These are phyloP conservation scores for Fraxinus greggii DNA, from an alignment of 305 asterid genomes.

Conservation along the genomic window DNA sequence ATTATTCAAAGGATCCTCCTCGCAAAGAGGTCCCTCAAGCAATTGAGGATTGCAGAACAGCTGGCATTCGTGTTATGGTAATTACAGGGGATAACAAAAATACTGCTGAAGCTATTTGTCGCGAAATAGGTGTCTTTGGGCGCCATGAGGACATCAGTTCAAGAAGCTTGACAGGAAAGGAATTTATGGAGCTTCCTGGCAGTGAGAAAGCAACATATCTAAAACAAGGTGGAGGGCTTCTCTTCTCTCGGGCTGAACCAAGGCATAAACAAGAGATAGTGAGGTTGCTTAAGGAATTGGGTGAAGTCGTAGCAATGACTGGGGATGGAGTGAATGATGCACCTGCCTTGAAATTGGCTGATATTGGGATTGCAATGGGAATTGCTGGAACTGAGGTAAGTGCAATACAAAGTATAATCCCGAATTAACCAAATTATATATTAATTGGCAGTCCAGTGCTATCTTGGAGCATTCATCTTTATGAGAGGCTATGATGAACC, in stretches of 20 bases:
- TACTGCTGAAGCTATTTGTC: slow-evolving; percentile 93
- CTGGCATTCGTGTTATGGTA: slow-evolving; percentile 91
- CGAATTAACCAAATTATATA: neutral
- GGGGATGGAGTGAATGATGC: slow-evolving; percentile 98
- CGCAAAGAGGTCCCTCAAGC: slow-evolving; percentile 87
- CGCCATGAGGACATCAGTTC: slow-evolving; percentile 51
- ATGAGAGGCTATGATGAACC: neutral
- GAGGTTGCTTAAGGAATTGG: slow-evolving; percentile 82
- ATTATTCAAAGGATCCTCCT: slow-evolving; percentile 65
- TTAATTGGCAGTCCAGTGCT: neutral
- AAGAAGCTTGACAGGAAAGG: slow-evolving; percentile 71
- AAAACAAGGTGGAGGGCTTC: slow-evolving; percentile 64
- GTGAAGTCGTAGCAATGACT: slow-evolving; percentile 96
- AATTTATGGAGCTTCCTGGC: slow-evolving; percentile 49
- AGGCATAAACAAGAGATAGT: slow-evolving; percentile 92
- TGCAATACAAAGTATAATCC: neutral
- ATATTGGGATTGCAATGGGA: slow-evolving; percentile 95
- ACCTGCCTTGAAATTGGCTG: slow-evolving; percentile 92
- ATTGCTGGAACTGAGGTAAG: slow-evolving; percentile 87
- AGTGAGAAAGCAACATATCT: slow-evolving; percentile 46
- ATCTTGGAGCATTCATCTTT: neutral
- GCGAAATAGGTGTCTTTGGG: slow-evolving; percentile 81
- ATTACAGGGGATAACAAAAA: slow-evolving; percentile 88
- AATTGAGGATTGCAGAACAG: slow-evolving; percentile 82
- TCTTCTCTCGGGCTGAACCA: slow-evolving; percentile 94